These are phyloP conservation scores for Hura crepitans DNA, from an alignment of 441 rosid genomes.

Conservation along the genomic window DNA sequence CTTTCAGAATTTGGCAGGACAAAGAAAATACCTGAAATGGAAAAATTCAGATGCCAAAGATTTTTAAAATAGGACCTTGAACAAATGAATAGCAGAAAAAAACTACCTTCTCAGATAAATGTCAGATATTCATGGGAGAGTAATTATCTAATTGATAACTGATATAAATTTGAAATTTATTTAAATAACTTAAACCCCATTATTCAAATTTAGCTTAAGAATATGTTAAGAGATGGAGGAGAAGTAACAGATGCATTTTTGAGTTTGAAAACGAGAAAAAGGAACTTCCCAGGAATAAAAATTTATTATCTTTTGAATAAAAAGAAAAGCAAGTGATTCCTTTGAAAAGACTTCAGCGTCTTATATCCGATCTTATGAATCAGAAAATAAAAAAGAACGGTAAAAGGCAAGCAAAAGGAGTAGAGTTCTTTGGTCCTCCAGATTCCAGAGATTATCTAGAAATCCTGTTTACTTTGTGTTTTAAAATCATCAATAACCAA, in stretches of 20 bases:
- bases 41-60: background rate
- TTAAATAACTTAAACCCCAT: background rate
- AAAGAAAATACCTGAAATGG: slow-evolving; percentile 25
- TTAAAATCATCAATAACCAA: slow-evolving; percentile 9
- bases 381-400: background rate
- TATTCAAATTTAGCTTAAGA: background rate
- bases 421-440: background rate
- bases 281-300: background rate
- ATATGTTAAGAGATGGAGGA: background rate
- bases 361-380: slow-evolving; percentile 1
- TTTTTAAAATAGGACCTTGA: background rate
- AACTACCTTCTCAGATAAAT: background rate
- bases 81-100: background rate
- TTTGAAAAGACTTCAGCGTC: background rate
- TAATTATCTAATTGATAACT: background rate
- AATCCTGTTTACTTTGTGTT: background rate
- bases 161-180: background rate
- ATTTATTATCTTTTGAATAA: background rate
- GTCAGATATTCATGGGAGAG: background rate
- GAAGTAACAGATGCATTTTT: background rate
- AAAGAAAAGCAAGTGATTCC: background rate
- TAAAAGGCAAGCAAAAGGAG: slow-evolving; percentile 7
- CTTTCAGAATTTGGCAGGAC: slow-evolving; percentile 15
- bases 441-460: slow-evolving; percentile 7
- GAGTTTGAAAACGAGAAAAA: background rate